Evolutionary conservation across 2,329 filamentous ascomycete genomes (phyloP), one percentile per base, ranked within the genome.

Genomic region (Lanzia echinophila): DNA sequence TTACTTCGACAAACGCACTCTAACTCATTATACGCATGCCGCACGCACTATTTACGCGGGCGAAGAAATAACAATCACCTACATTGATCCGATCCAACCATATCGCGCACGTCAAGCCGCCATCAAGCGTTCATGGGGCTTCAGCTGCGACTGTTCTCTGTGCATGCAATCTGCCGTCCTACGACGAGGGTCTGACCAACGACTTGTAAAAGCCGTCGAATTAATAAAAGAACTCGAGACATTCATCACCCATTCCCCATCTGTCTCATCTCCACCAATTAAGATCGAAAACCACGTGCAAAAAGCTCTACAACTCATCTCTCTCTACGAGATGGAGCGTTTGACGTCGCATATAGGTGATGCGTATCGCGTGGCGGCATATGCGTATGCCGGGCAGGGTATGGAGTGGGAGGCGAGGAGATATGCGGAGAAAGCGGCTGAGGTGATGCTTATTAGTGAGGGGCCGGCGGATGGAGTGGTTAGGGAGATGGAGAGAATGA

Each of bases 21-120:
- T 72, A 22, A 60, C 62, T 6, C 70, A 71, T 19, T 68, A 65
- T 20, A 67, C 72, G 6, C 63, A 69, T 32, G 69, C 71, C 3
- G 63, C 69, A 0, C 59, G 67, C 8, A 65, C 68, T 42, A 70
- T 73, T 17, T 46, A 61, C 28, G 62, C 64, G 1, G 71, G 70
- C 0, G 71, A 73, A 54, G 71, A 73, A 58, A 62, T 73, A n/a
- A 71, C 69, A 5, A 64, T 72, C 17, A 65, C 67, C 11, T 58
- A 57, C 10, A 56, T 42, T 20, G 65, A 65, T 46, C 62, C 65
- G n/a, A 57, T 72, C 10, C 67, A 69, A 42, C 58, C 65, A 2
- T 60, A 60, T 3, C 43, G 57, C 5, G 57, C 56, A 11, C 62
- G 71, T 7, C 61, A 65, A 34, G 48, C 57, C 31, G 61, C 62